A percentile compares a stretch with the other conserved stretches of the same genome.
Conservation (phyloP, 345 rosid genomes). For the Rhodomyrtus tomentosa region DNA sequence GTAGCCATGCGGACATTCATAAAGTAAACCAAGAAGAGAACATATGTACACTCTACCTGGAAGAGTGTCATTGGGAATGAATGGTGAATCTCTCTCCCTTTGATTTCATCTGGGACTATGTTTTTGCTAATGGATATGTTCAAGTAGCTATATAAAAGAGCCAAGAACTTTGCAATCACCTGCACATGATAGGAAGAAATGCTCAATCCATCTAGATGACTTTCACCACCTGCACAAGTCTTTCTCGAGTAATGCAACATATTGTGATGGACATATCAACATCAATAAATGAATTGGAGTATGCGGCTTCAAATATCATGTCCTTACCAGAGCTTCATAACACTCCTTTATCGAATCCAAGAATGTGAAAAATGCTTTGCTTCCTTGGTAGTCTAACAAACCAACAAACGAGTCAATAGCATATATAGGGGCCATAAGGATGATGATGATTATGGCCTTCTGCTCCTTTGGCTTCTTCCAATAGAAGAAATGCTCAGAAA, state of each 20-base stretch:
- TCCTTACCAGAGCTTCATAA: slow-evolving; percentile 84
- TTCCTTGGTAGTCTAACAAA: slow-evolving; percentile 59
- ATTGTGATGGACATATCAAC: background rate
- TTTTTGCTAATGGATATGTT: slow-evolving; percentile 65
- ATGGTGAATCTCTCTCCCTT: slow-evolving; percentile 89
- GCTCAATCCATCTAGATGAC: background rate
- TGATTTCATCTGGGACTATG: slow-evolving; percentile 72
- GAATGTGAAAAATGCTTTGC: slow-evolving; percentile 67
- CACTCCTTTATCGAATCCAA: slow-evolving; percentile 89
- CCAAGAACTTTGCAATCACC: slow-evolving; percentile 94
- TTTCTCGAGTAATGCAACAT: background rate
- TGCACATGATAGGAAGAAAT: slow-evolving; percentile 14
- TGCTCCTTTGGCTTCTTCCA: slow-evolving; percentile 98
- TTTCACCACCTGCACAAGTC: background rate
- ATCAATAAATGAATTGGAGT: background rate
- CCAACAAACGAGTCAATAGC: slow-evolving; percentile 68
- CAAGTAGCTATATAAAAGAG: slow-evolving; percentile 76
- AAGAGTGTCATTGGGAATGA: slow-evolving; percentile 92
- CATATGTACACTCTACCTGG: slow-evolving; percentile 26
- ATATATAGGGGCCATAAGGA: slow-evolving; percentile 91
- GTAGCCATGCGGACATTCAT: background rate
- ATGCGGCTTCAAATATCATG: background rate
- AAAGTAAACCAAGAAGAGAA: background rate
- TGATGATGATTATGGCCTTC: slow-evolving; percentile 79
- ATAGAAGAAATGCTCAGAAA: slow-evolving; percentile 68